Conservation (phyloP, 2,329 filamentous ascomycete species). For the Paecilomyces dactylethromorphus region DNA sequence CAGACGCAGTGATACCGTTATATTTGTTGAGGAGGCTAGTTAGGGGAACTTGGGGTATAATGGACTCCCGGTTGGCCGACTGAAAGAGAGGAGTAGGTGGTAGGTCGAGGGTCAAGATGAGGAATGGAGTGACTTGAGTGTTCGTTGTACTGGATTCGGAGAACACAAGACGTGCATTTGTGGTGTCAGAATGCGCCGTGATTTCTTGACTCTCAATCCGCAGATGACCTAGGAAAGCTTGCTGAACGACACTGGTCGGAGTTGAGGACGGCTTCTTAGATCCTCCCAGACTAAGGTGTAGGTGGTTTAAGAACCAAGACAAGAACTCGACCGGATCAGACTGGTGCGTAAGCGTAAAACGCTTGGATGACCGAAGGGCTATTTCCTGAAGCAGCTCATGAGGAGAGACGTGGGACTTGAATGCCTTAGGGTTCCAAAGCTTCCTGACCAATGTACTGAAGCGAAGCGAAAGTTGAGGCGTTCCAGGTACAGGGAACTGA, state of each 20-base stretch:
- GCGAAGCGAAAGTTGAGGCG: conserved; percentile 76
- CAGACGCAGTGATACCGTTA: conserved; percentile 79
- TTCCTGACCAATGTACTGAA: conserved; percentile 89
- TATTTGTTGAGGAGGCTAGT: conserved; percentile 84
- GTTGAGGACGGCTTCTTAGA: conserved; percentile 72
- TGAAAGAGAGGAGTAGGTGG: conserved; percentile 91
- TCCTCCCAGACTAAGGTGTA: conserved; percentile 86
- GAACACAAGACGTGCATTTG: conserved; percentile 80
- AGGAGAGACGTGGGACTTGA: conserved; percentile 93
- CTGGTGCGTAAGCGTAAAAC: conserved; percentile 82
- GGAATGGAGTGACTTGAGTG: conserved; percentile 69
- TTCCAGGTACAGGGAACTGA: conserved; percentile 57
- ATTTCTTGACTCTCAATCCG: conserved; percentile 92
- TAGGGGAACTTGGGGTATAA: conserved; percentile 74
- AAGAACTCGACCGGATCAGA: conserved; percentile 95
- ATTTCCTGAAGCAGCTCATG: conserved; percentile 97
- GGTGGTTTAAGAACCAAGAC: conserved; percentile 94
- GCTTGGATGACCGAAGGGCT: conserved; percentile 80
- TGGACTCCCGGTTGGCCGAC: conserved; percentile 88
- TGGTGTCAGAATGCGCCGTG: conserved; percentile 75
- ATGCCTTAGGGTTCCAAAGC: conserved; percentile 95
- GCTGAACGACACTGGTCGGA: conserved; percentile 70
- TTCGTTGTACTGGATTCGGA: conserved; percentile 82
- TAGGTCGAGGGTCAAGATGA: conserved; percentile 88
- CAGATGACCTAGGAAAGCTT: conserved; percentile 86